A percentile compares a stretch with the other conserved stretches of the same genome.
These are phyloP conservation scores for Paramecium biaurelia DNA, from an alignment of 73 alveolate genomes.

Conservation along the genomic window DNA sequence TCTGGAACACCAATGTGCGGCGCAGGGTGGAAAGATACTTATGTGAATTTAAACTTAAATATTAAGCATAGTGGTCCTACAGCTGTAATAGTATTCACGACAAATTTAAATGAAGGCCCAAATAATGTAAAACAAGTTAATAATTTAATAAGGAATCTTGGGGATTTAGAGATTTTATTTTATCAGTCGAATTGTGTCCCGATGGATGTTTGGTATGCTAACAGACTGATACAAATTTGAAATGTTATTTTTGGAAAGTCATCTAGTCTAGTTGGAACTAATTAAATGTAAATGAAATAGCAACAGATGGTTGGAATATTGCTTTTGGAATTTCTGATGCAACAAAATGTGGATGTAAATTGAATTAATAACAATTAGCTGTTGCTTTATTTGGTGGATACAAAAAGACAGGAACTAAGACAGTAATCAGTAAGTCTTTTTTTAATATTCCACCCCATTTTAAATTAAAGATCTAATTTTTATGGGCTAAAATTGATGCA, in stretches of 20 bases:
- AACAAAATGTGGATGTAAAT: not conserved
- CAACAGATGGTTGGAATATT: not conserved
- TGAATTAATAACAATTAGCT: not conserved
- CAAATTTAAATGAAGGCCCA: not conserved
- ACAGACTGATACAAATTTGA: not conserved
- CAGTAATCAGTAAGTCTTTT: not conserved
- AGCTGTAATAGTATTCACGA: not conserved
- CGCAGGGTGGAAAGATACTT: not conserved
- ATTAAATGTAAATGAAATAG: not conserved
- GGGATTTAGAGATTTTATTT: not conserved
- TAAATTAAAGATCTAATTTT: not conserved
- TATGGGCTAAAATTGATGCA: not conserved
- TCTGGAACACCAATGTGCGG: not conserved
- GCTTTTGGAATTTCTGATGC: not conserved
- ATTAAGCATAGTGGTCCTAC: conserved; percentile 2
- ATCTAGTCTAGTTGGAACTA: not conserved
- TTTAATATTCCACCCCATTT: not conserved
- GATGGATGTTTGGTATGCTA: not conserved
- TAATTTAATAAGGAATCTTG: not conserved
- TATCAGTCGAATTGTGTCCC: not conserved
- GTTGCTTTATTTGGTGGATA: conserved; percentile 25
- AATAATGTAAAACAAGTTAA: too few species aligned
- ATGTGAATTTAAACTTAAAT: not conserved
- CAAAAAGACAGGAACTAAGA: not conserved
- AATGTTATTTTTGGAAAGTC: not conserved